phyloP scores from a whole-genome alignment of 257 asterid genomes.

The Forsythia suspensa region DNA sequence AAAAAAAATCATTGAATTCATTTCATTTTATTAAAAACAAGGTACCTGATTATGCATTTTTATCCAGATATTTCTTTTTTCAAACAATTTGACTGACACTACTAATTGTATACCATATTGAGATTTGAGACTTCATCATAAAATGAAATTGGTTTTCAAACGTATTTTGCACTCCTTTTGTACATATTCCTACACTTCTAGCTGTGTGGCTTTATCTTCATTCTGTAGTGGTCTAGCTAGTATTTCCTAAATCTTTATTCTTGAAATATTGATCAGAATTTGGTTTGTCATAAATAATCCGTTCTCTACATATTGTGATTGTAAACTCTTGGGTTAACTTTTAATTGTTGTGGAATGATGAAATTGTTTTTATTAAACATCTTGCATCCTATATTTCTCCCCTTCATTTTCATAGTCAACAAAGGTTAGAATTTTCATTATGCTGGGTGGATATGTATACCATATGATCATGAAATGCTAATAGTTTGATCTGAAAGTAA shows the following conservation, averaged over 20 bases:
- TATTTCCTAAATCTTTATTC: not conserved
- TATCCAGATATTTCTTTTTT: not conserved
- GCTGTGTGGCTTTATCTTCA: not conserved
- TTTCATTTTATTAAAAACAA: not conserved
- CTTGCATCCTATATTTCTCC: too few relatives aligned
- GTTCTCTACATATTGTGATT: not conserved
- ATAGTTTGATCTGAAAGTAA: constrained; percentile 1
- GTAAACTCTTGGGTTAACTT: not conserved
- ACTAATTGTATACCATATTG: too few relatives aligned
- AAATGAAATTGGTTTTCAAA: not conserved
- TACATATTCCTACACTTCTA: not conserved
- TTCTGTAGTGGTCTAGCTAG: not conserved
- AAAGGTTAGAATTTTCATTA: not conserved
- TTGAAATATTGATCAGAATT: not conserved
- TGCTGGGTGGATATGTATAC: not conserved
- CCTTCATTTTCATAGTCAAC: not conserved
- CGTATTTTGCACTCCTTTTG: not conserved
- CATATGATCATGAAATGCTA: not conserved
- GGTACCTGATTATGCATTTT: not conserved
- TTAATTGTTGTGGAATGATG: not conserved
- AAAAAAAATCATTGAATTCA: constrained; percentile 7
- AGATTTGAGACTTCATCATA: too few relatives aligned
- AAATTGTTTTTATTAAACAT: constrained; percentile 3
- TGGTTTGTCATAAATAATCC: not conserved
- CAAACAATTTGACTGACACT: too few relatives aligned